Conservation (phyloP, 2,329 filamentous ascomycete genomes). For the Penicillium decumbens region DNA sequence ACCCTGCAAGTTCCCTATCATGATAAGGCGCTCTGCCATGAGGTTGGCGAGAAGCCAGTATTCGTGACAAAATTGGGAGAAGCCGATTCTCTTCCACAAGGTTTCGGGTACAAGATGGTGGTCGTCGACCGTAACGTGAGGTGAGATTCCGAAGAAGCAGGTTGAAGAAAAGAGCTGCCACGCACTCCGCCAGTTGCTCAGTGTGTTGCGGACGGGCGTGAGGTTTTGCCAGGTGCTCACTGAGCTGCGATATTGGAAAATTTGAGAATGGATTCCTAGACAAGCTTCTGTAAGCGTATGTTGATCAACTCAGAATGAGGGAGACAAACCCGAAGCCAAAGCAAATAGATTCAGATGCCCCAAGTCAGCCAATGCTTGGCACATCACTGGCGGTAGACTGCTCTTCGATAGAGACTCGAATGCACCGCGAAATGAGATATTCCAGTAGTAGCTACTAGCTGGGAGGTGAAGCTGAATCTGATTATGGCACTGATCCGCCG, state of each 20-base stretch:
- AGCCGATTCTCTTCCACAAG: slow-evolving; percentile 37
- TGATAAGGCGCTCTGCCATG: slow-evolving; percentile 27
- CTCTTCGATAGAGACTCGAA: slow-evolving; percentile 20
- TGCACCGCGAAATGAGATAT: slow-evolving; percentile 16
- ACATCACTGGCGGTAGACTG: slow-evolving; percentile 5
- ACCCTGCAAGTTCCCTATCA: slow-evolving; percentile 4
- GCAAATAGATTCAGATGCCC: slow-evolving; percentile 26
- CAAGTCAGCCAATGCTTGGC: slow-evolving; percentile 13
- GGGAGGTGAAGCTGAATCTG: slow-evolving; percentile 16
- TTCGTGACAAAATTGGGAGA: slow-evolving; percentile 31
- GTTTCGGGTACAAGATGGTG: slow-evolving; percentile 14
- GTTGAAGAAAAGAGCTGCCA: slow-evolving; percentile 19
- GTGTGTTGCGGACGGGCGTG: slow-evolving; percentile 30
- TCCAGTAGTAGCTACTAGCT: slow-evolving; percentile 16
- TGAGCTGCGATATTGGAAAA: slow-evolving; percentile 39
- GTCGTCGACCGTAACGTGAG: slow-evolving; percentile 12
- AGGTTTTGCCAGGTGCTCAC: slow-evolving; percentile 27
- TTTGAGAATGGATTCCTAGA: slow-evolving; percentile 24
- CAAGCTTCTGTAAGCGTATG: neutral
- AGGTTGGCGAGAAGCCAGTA: slow-evolving; percentile 37
- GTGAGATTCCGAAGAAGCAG: neutral
- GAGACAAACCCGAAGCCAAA: slow-evolving; percentile 22
- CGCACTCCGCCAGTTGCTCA: slow-evolving; percentile 20
- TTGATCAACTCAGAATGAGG: neutral
- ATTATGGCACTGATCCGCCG: slow-evolving; percentile 29